Base-by-base conservation (phyloP, 441 rosid genomes). In the Raphanus hybrid region DNA sequence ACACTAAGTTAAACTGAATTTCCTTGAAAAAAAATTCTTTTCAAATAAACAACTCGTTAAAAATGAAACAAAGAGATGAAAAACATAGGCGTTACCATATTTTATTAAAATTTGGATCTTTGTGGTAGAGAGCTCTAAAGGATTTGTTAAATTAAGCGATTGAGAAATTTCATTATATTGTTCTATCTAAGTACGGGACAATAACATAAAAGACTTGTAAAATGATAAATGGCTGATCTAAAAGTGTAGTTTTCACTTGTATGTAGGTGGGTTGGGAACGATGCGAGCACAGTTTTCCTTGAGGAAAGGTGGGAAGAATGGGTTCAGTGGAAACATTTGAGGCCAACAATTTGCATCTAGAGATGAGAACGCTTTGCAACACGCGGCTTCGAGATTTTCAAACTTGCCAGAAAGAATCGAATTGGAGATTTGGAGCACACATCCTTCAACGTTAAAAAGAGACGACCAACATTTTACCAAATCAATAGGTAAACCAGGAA, bases 321-420 rank as follows among this genome's bases (percentile, higher is more conserved):
- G 55, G 35, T 65, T 65, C 18, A 65, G 8, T 0, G 69, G 69
- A 4, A 66, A 66, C 69, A 66, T 66, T 12, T 66, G 57, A 66
- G 35, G 57, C 69, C 55, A 65, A 5, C 69, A 65, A 7, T 65
- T 65, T 3, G 35, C 35, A 41, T 65, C 55, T 6, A 65, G 0
- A 11, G 34, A 41, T 2, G 55, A 65, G 15, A 1, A 65, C 11
- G 32, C 69, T 11, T 65, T 41, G 69, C 55, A 41, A 65, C 55
- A 65, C 0, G 69, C 3, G 6, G 14, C n/a, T 43, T 50, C 69
- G 12, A 65, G 35, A 23, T 41, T 12, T 41, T 50, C 69, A 12
- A 41, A 65, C 6, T 41, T 65, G 35, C 69, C 69, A 0, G 55
- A 41, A 29, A 41, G 14, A 41, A 41, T 48, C 1, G 69, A 65